Percentiles rank a stretch among this genome's conserved stretches.
Conservation (phyloP, 164 flowering plant species). For the Vitis amurensis region DNA sequence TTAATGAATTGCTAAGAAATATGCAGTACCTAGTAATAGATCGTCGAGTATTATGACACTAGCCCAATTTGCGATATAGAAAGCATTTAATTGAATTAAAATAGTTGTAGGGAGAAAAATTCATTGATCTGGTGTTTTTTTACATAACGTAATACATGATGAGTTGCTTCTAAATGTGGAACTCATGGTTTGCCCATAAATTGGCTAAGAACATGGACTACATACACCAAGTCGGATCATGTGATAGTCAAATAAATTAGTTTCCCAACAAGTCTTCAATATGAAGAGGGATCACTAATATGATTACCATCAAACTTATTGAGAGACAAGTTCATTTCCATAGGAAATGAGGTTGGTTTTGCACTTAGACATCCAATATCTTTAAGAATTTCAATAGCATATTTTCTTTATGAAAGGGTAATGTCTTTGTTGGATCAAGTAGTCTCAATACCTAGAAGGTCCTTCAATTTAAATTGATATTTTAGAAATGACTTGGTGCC, state of each 20-base stretch:
- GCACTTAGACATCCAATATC: not conserved
- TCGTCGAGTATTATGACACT: too few species aligned
- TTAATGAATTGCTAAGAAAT: too few species aligned
- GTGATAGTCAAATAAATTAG: slow-evolving; percentile 3
- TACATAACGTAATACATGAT: not conserved
- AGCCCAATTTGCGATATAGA: too few species aligned
- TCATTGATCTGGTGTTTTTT: too few species aligned
- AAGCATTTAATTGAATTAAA: too few species aligned
- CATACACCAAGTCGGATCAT: not conserved
- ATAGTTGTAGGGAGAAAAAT: too few species aligned
- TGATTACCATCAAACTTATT: too few species aligned
- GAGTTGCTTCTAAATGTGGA: not conserved
- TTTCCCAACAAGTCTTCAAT: too few species aligned
- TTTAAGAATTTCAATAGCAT: slow-evolving; percentile 15
- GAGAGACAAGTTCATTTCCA: too few species aligned
- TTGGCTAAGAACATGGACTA: not conserved
- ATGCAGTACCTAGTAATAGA: too few species aligned
- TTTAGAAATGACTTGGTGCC: not conserved
- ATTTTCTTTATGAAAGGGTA: slow-evolving; percentile 8
- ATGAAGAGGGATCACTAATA: slow-evolving; percentile 4
- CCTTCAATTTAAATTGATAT: not conserved
- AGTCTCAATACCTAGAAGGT: slow-evolving; percentile 10
- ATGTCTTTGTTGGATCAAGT: slow-evolving; percentile 17
- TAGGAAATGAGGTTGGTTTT: too few species aligned
- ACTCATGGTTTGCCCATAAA: not conserved